Evolutionary conservation across 108 stramenopile species (phyloP).

Genomic region (Nitzschia sp.): DNA sequence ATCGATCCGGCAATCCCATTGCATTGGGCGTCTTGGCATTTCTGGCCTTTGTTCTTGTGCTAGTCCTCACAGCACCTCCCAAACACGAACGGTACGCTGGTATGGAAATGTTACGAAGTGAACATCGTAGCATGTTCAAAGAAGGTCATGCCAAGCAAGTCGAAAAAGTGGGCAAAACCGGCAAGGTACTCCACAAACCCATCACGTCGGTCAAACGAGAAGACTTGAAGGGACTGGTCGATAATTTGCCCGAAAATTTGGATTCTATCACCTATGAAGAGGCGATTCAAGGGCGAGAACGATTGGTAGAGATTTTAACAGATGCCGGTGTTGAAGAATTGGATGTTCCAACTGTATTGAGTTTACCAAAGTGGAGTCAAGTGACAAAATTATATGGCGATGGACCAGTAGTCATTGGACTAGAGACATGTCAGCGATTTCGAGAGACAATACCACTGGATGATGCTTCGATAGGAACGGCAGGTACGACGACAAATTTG

Average conservation of each 20-base stretch:
- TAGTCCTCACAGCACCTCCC: constrained; percentile 9
- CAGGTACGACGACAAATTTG: constrained; percentile 21
- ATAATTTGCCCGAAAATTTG: constrained; percentile 7
- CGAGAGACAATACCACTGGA: constrained; percentile 41
- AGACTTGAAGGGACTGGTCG: constrained; percentile 22
- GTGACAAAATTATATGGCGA: constrained; percentile 66
- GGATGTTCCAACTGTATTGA: constrained; percentile 27
- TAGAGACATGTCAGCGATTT: constrained; percentile 71
- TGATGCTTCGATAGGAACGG: constrained; percentile 59
- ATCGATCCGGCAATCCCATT: neutral
- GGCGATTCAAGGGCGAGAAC: constrained; percentile 39
- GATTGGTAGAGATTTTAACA: constrained; percentile 33
- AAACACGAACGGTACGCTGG: neutral
- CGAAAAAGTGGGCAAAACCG: constrained; percentile 26
- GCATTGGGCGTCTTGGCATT: neutral
- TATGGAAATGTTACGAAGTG: neutral
- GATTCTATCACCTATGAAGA: constrained; percentile 27
- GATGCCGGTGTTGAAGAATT: constrained; percentile 41
- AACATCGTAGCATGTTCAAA: constrained; percentile 19
- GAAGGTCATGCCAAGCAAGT: constrained; percentile 15
- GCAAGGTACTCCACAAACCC: constrained; percentile 25
- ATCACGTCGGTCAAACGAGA: constrained; percentile 33
- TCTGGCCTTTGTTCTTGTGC: constrained; percentile 4
- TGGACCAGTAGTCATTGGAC: constrained; percentile 59
- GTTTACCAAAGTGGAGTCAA: constrained; percentile 40